A percentile compares a stretch with the other conserved stretches of the same genome.
Conservation (phyloP, 139 green algal species). For the Picochlorum costavermella region DNA sequence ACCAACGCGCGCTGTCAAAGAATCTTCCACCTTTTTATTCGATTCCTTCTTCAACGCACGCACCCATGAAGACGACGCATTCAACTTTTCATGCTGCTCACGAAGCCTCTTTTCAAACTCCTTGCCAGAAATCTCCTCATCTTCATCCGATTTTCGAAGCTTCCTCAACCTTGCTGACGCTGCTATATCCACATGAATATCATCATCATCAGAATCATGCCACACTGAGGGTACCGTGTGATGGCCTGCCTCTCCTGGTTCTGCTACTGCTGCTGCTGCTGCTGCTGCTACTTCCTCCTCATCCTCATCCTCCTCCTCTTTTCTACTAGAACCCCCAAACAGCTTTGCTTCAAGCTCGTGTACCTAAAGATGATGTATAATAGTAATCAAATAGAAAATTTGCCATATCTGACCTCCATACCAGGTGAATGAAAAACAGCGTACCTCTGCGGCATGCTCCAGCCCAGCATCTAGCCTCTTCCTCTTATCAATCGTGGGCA, state of each 20-base stretch:
- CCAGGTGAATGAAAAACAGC: too few relatives aligned
- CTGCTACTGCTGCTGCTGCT: neutral
- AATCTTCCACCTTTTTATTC: neutral
- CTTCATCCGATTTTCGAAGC: constrained; percentile 47
- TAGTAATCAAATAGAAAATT: too few relatives aligned
- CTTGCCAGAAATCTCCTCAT: constrained; percentile 42
- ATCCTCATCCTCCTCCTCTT: neutral
- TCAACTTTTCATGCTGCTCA: constrained; percentile 53
- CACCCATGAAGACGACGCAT: constrained; percentile 26
- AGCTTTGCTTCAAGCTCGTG: too few relatives aligned
- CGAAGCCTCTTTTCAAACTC: constrained; percentile 66
- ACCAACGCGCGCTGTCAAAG: constrained; percentile 19
- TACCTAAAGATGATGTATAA: too few relatives aligned
- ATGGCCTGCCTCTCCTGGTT: neutral
- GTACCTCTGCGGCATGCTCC: too few relatives aligned
- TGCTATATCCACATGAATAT: constrained; percentile 44
- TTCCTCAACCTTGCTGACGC: constrained; percentile 44
- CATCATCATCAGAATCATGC: constrained; percentile 53
- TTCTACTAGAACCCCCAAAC: neutral
- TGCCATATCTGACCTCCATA: too few relatives aligned
- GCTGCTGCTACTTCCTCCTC: neutral
- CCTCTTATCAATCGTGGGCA: too few relatives aligned
- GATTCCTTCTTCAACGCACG: neutral
- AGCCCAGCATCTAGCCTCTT: too few relatives aligned
- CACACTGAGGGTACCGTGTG: constrained; percentile 35